phyloP scores from a whole-genome alignment of 805 yeast genomes.

The Ogataea kodamae region DNA sequence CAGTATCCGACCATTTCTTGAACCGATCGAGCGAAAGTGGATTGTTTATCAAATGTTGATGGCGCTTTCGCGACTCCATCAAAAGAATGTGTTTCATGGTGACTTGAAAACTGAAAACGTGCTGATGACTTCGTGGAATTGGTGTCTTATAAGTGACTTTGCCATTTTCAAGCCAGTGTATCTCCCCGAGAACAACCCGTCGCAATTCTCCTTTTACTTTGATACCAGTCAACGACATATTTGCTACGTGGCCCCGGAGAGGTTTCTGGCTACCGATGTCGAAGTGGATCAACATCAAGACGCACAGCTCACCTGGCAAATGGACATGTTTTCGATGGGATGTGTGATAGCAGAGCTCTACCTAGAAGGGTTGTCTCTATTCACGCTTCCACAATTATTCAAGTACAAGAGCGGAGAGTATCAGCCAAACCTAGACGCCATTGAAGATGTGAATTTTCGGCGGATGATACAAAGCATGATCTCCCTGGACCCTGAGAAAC shows the following conservation, averaged over 20 bases:
- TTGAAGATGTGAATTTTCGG: constrained; percentile 49
- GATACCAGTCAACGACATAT: constrained; percentile 84
- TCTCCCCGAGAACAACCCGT: constrained; percentile 90
- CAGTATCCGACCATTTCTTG: constrained; percentile 82
- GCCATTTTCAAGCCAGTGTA: constrained; percentile 79
- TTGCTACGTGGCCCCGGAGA: constrained; percentile 93
- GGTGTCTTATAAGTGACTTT: constrained; percentile 81
- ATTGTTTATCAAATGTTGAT: constrained; percentile 73
- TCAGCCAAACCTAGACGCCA: constrained; percentile 56
- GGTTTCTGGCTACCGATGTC: constrained; percentile 49
- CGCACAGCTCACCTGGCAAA: constrained; percentile 46
- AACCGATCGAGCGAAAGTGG: constrained; percentile 78
- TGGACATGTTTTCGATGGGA: constrained; percentile 82
- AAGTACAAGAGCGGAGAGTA: constrained; percentile 71
- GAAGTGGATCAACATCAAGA: constrained; percentile 14
- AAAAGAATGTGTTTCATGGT: constrained; percentile 67
- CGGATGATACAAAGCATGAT: constrained; percentile 63
- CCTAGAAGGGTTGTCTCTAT: constrained; percentile 80
- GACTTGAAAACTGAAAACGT: constrained; percentile 91
- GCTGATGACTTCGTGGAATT: constrained; percentile 82
- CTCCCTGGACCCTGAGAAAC: constrained; percentile 52
- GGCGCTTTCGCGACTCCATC: constrained; percentile 64
- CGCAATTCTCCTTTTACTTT: constrained; percentile 85
- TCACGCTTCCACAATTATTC: constrained; percentile 82
- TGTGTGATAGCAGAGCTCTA: constrained; percentile 90